Percentiles rank a stretch among this genome's conserved stretches.
phyloP scores from a whole-genome alignment of 2,329 filamentous ascomycete genomes.

The Neofusicoccum umdonicola region DNA sequence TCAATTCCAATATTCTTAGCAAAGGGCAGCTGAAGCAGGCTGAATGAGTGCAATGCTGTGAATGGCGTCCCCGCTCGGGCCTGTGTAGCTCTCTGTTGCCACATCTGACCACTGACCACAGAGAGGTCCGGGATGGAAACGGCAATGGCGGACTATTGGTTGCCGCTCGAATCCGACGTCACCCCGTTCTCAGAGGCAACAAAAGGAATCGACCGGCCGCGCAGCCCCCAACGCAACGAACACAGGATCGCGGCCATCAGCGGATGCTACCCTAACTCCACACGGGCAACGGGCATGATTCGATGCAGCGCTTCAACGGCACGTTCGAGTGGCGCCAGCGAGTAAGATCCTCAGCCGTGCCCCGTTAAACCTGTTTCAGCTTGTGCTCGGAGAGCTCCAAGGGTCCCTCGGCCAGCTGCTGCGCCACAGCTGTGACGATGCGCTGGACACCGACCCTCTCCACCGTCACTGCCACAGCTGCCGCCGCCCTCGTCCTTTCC shows the following conservation, averaged over 20 bases:
- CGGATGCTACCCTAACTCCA: slow-evolving; percentile 1
- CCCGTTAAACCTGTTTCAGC: slow-evolving; percentile 15
- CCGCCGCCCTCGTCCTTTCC: neutral
- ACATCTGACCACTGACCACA: slow-evolving; percentile 4
- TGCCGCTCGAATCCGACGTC: slow-evolving; percentile 6
- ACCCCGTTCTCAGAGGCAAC: neutral
- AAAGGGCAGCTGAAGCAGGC: neutral
- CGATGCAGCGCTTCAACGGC: slow-evolving; percentile 4
- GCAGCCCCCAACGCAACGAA: neutral
- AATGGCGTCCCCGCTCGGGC: neutral
- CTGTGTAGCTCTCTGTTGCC: neutral
- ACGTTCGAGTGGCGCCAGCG: slow-evolving; percentile 1
- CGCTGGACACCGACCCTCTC: slow-evolving; percentile 8
- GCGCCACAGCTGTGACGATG: slow-evolving; percentile 17
- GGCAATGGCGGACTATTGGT: neutral
- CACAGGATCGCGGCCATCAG: neutral
- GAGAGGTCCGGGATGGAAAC: neutral
- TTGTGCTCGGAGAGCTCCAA: neutral
- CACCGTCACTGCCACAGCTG: neutral
- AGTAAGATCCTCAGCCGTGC: slow-evolving; percentile 5
- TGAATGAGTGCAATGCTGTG: neutral
- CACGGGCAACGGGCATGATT: neutral
- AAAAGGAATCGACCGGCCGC: neutral
- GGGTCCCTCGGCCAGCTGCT: neutral
- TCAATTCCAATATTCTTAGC: neutral